A percentile compares a stretch with the other conserved stretches of the same genome.
Conservation (phyloP, 2,329 filamentous ascomycete species). For the Penicillium vulpinum region DNA sequence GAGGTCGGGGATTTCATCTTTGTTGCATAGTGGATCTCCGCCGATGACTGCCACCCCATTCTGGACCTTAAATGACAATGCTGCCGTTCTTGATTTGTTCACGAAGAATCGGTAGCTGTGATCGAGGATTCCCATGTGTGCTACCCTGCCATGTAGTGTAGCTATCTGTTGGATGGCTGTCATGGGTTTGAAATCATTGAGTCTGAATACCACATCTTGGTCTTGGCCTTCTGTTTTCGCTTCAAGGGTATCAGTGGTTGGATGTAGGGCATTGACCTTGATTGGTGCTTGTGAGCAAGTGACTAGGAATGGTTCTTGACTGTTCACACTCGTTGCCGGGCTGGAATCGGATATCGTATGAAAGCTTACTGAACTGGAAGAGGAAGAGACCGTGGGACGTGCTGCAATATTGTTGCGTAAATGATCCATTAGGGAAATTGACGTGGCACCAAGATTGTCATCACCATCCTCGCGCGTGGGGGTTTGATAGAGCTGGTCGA, state of each 20-base stretch:
- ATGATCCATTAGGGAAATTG: conserved; percentile 19
- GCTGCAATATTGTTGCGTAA: conserved; percentile 12
- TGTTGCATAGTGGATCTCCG: conserved; percentile 42
- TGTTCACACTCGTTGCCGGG: conserved; percentile 18
- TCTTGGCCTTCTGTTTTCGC: neutral
- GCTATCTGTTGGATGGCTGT: conserved; percentile 34
- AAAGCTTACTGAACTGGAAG: conserved; percentile 14
- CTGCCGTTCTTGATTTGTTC: conserved; percentile 36
- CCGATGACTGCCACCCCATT: conserved; percentile 41
- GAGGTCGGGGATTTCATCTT: conserved; percentile 25
- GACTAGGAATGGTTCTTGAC: neutral
- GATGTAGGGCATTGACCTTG: neutral
- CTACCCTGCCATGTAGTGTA: conserved; percentile 38
- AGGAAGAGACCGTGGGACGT: conserved; percentile 7
- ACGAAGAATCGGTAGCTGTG: conserved; percentile 45
- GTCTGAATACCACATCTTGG: conserved; percentile 26
- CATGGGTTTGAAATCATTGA: conserved; percentile 36
- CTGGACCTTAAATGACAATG: conserved; percentile 42
- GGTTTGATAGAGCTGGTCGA: conserved; percentile 18
- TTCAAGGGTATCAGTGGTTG: neutral
- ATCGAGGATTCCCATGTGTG: conserved; percentile 48
- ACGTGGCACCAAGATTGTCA: neutral
- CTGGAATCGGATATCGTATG: conserved; percentile 14
- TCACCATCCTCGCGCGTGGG: neutral
- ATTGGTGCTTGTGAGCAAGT: neutral